Base-by-base conservation (phyloP, 2,329 filamentous ascomycete species). In the Xylaria sp. region DNA sequence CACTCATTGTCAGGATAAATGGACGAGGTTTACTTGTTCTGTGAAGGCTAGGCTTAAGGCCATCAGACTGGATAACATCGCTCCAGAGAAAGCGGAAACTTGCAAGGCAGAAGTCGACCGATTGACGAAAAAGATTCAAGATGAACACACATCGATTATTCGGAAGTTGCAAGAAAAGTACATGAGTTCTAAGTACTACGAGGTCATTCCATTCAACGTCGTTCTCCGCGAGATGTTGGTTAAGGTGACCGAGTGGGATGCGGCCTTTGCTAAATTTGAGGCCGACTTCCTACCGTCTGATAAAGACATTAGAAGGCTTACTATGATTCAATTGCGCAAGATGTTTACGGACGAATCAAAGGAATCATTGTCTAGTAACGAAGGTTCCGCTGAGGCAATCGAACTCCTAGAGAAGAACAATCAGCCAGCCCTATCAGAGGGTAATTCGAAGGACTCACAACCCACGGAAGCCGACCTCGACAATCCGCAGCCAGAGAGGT, bases 181-280 rank as follows among this genome's bases (percentile, higher is more conserved):
- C 71, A 92, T 94, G 77, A 87, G 87, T 64, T 96, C 92, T 1
- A 92, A 91, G 70, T 97, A 97, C 71, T 99, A 96, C 77, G 94
- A 99, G 74, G 88, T 97, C 57, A 92, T 97, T 54, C 94, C 95
- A 0, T 82, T 99, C 64, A 99, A 97, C 67, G 83, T 88, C 59
- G 89, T 93, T 6, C 84, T 97, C 54, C 87, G 93, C 66, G 89
- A 91, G 58, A 94, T 96, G 79, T 87, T 97, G 65, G 92, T 97
- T 71, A 95, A 90, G 67, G 92, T 93, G 3, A 87, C 92, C 18
- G 91, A 92, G 65, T 99, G 94, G 94, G 95, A 99, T 70, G 86
- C 88, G 23, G 86, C 86, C 0, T 99, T 99, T 76, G 82, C 86
- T 58, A 89, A 94, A 57, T 97, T 99, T 61, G 95, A 99, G 72